These are phyloP conservation scores for Aspergillus saccharolyticus DNA, from an alignment of 495 filamentous ascomycete genomes.

Conservation along the genomic window DNA sequence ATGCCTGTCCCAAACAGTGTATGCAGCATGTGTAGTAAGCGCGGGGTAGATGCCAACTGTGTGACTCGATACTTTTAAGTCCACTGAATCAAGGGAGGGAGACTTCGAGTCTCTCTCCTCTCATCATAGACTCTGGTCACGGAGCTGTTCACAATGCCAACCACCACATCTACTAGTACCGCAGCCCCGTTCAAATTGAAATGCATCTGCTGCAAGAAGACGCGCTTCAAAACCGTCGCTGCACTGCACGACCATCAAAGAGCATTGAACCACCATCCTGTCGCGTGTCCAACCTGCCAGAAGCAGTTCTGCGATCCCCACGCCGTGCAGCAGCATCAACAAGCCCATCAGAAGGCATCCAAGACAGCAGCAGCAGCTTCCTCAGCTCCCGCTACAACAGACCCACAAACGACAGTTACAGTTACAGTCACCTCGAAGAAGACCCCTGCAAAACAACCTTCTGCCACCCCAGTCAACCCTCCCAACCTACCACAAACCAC, in stretches of 20 bases:
- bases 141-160: neutral
- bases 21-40: no score
- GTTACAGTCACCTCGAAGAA: neutral
- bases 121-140: neutral
- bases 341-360: neutral
- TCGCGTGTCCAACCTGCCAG: neutral
- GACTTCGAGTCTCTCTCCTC: no score
- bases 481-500: neutral
- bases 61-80: no score
- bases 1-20: no score
- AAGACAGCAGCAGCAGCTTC: no score
- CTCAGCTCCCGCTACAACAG: no score
- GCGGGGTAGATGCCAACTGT: no score
- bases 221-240: neutral
- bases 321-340: neutral
- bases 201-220: neutral
- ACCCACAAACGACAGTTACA: neutral
- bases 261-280: neutral
- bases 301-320: neutral
- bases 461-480: neutral
- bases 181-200: neutral
- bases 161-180: neutral
- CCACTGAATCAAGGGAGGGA: no score
- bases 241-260: neutral
- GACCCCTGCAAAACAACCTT: neutral